Conservation (phyloP, 1,284 basidiomycete species). For the Apiotrichum sp. region DNA sequence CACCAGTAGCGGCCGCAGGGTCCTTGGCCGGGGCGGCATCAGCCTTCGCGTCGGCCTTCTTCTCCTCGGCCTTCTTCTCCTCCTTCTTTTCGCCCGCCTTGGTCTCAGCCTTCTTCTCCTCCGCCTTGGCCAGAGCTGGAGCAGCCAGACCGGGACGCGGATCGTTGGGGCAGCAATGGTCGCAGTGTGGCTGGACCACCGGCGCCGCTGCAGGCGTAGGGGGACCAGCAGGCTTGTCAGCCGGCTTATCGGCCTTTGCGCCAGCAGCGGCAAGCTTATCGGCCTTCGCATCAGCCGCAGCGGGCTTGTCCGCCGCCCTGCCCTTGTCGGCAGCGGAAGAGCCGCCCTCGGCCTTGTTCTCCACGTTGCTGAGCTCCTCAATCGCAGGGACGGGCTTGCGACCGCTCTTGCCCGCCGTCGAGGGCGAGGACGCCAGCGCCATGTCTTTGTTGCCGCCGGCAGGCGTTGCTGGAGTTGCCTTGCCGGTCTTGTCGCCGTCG, state of each 20-base stretch:
- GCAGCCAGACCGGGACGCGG: background rate
- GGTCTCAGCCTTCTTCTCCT: background rate
- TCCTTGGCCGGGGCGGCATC: no score
- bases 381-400: slow-evolving; percentile 1
- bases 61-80: background rate
- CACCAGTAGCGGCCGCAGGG: no score
- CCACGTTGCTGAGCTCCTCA: background rate
- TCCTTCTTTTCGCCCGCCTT: slow-evolving; percentile 1
- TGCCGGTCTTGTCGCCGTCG: background rate
- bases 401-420: background rate
- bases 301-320: background rate
- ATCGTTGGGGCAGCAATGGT: slow-evolving; percentile 14
- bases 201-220: no score
- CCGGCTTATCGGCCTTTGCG: background rate
- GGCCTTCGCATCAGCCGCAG: background rate
- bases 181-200: no score
- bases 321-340: background rate
- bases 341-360: background rate
- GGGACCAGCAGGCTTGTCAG: background rate
- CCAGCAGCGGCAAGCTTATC: background rate
- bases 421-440: background rate
- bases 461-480: background rate
- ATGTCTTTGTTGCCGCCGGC: background rate
- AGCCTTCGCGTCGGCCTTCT: slow-evolving; percentile 2
- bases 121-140: background rate